Evolutionary conservation across 768 basidiomycete genomes (phyloP), one percentile per base, ranked within the genome.

Genomic region (Suillus brevipes): DNA sequence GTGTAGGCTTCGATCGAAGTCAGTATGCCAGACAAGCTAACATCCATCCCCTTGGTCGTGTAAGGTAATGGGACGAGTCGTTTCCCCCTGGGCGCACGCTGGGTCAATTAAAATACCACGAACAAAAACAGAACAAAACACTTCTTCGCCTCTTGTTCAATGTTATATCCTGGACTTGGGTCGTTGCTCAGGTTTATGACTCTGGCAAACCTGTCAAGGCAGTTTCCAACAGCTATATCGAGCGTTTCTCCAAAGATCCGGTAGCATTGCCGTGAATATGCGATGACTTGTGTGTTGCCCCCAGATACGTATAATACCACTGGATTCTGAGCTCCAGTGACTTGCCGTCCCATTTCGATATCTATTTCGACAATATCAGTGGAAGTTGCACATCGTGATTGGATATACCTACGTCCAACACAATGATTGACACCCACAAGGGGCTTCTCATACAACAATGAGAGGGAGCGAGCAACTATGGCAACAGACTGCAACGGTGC

Each of bases 171-270:
- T 0, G 97, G 97, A 72, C 85, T 90, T 2, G 97, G 97, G 75
- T 97, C 97, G 73, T 99, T 99, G 73, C 92, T 91, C 50, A 99
- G 80, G 65, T 93, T 91, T 61, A 99, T 93, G 14, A 97, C 94
- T 55, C 97, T 83, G 2, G 97, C 97, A 72, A 99, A 99, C 12
- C 97, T 89, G 76, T 99, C 97, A 28, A 99, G 81, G 74, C 97
- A 99, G 75, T 99, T 99, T 43, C 97, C 97, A 40, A 99, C 95
- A n/a, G 97, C 97, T 64, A 99, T 99, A 73, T 99, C 97, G 62
- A 99, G 84, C 2, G 97, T 99, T 78, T 99, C 97, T 18, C 97
- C 97, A 73, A 99, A 99, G 66, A 99, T 99, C 50, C 97, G 88
- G 75, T 99, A 99, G 67, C 95, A 88, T 76, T 99, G 95, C 65